These are phyloP conservation scores for Cinnamomum chago DNA, from an alignment of 164 flowering plant species.

Conservation along the genomic window DNA sequence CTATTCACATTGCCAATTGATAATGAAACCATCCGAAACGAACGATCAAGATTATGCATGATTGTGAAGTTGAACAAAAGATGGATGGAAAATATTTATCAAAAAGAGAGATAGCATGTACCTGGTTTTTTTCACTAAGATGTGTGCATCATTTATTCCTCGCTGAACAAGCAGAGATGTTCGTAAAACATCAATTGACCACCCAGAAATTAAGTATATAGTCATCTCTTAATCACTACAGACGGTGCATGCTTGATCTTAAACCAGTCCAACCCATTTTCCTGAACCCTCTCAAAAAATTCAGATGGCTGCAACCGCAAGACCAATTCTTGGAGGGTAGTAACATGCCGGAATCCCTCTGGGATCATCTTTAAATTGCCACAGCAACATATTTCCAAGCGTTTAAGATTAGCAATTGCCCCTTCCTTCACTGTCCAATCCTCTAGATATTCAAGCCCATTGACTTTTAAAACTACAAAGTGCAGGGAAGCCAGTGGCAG, in stretches of 20 bases:
- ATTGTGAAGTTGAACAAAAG: too few relatives aligned
- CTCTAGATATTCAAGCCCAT: not conserved
- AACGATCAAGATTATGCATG: too few relatives aligned
- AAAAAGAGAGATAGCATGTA: too few relatives aligned
- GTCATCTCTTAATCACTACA: not conserved
- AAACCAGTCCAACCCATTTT: not conserved
- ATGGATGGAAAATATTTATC: too few relatives aligned
- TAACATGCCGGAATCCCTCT: slow-evolving; percentile 25
- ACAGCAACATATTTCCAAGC: slow-evolving; percentile 7
- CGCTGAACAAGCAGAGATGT: too few relatives aligned
- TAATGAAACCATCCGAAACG: too few relatives aligned
- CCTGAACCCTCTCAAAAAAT: not conserved
- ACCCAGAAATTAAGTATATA: too few relatives aligned
- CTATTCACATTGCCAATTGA: too few relatives aligned
- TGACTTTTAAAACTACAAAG: not conserved
- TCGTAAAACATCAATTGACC: too few relatives aligned
- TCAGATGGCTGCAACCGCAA: not conserved
- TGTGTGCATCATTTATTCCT: too few relatives aligned
- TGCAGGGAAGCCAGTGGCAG: not conserved
- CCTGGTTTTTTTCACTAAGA: too few relatives aligned
- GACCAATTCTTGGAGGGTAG: slow-evolving; percentile 11
- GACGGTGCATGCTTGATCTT: not conserved
- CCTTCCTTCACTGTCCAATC: slow-evolving; percentile 8
- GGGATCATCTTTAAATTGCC: slow-evolving; percentile 20
- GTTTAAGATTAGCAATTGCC: not conserved